Evolutionary conservation across 2,329 filamentous ascomycete species (phyloP).

Genomic region (Lachnellula willkommii): DNA sequence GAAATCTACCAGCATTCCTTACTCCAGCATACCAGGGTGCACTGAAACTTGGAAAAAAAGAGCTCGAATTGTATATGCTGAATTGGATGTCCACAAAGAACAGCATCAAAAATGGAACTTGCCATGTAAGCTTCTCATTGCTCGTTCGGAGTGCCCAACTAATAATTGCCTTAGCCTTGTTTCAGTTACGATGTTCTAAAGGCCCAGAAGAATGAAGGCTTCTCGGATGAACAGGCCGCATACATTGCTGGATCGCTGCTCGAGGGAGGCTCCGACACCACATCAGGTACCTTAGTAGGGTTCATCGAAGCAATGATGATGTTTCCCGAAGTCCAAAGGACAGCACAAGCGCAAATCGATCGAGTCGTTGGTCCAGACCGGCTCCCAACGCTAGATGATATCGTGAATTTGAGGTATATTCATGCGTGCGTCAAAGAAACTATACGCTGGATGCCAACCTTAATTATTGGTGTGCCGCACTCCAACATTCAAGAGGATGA

Average conservation of each 20-base stretch:
- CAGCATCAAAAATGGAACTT: too few relatives aligned
- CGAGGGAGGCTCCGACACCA: neutral
- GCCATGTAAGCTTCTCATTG: too few relatives aligned
- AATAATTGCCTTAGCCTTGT: neutral
- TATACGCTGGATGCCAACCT: neutral
- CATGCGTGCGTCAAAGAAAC: neutral
- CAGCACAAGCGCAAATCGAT: neutral
- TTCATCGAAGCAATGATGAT: neutral
- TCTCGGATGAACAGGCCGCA: neutral
- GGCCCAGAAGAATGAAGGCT: neutral
- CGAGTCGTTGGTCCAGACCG: neutral
- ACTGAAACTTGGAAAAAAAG: too few relatives aligned
- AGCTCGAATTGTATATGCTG: too few relatives aligned
- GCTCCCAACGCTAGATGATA: neutral
- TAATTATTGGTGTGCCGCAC: neutral
- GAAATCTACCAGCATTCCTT: too few relatives aligned
- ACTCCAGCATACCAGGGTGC: too few relatives aligned
- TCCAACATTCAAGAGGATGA: neutral
- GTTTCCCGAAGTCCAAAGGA: neutral
- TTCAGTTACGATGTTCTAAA: neutral
- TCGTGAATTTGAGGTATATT: neutral
- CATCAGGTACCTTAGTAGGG: neutral
- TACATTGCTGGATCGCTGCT: neutral
- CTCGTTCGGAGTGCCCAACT: neutral
- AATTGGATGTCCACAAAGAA: too few relatives aligned